A percentile compares a stretch with the other conserved stretches of the same genome.
Conservation (phyloP, 2,329 filamentous ascomycete species). For the Cryphonectria naterciae region DNA sequence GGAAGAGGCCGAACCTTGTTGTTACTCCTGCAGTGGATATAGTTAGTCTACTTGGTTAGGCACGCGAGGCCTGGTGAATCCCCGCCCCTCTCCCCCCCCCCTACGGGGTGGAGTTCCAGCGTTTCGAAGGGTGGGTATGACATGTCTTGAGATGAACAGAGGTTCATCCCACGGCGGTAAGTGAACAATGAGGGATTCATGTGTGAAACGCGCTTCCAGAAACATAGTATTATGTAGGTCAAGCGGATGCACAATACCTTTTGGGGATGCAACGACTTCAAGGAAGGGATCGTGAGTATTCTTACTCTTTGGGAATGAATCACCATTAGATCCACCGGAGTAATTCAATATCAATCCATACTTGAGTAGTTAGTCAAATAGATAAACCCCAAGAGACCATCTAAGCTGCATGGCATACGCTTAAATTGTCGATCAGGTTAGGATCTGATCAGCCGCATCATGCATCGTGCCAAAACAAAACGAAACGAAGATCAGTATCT, state of each 20-base stretch:
- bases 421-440: background rate
- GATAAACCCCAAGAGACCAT: background rate
- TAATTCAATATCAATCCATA: background rate
- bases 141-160: background rate
- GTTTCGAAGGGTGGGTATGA: background rate
- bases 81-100: background rate
- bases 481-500: background rate
- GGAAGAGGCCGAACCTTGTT: slow-evolving; percentile 2
- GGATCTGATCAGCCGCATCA: background rate
- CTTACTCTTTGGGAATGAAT: background rate
- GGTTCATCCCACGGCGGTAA: background rate
- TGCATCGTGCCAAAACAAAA: background rate
- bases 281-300: background rate
- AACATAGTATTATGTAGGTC: background rate
- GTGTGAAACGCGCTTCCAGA: background rate
- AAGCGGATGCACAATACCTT: background rate
- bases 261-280: background rate
- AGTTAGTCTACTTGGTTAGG: background rate
- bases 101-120: background rate
- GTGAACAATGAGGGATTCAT: background rate
- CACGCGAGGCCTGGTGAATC: background rate
- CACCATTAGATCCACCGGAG: background rate
- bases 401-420: background rate
- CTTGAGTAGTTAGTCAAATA: background rate
- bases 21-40: background rate